Evolutionary conservation across 192 early-diverging fungal genomes (phyloP).

Genomic region (Entophlyctis helioformis): DNA sequence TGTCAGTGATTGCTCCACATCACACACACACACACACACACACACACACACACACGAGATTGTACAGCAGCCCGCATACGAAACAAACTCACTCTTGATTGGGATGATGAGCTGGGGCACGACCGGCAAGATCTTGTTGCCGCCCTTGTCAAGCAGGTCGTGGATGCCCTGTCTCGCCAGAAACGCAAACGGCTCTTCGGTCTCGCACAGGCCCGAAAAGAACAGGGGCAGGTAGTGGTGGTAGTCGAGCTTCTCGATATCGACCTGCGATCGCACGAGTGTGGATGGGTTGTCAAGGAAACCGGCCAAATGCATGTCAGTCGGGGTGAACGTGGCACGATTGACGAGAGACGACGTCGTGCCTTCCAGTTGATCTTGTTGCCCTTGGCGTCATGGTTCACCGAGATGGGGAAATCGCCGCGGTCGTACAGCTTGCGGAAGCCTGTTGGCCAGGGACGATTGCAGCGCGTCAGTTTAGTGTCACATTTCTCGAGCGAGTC

Average conservation of each 20-base stretch:
- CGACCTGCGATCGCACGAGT: slow-evolving; percentile 23
- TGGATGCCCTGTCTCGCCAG: slow-evolving; percentile 50
- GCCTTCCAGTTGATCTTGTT: slow-evolving; percentile 57
- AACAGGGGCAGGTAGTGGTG: slow-evolving; percentile 56
- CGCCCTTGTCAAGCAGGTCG: slow-evolving; percentile 48
- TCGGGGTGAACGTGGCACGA: not conserved
- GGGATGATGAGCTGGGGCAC: slow-evolving; percentile 54
- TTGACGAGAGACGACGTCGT: not conserved
- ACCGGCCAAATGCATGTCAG: not conserved
- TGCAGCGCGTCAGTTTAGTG: not conserved
- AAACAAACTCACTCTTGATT: slow-evolving; percentile 51
- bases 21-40: not conserved
- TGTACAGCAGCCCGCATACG: too few relatives aligned
- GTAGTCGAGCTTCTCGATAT: slow-evolving; percentile 55
- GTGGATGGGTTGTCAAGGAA: not conserved
- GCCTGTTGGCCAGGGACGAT: slow-evolving; percentile 14
- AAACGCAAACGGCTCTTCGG: slow-evolving; percentile 52
- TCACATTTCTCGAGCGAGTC: slow-evolving; percentile 11
- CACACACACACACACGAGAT: not conserved
- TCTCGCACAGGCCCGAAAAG: slow-evolving; percentile 51
- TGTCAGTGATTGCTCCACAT: too few relatives aligned
- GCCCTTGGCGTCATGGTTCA: slow-evolving; percentile 51
- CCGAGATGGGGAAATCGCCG: slow-evolving; percentile 49
- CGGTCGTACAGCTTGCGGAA: slow-evolving; percentile 50
- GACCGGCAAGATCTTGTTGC: slow-evolving; percentile 47